A percentile compares a stretch with the other conserved stretches of the same genome.
These are phyloP conservation scores for Penstemon barbatus DNA, from an alignment of 257 asterid species.

Conservation along the genomic window DNA sequence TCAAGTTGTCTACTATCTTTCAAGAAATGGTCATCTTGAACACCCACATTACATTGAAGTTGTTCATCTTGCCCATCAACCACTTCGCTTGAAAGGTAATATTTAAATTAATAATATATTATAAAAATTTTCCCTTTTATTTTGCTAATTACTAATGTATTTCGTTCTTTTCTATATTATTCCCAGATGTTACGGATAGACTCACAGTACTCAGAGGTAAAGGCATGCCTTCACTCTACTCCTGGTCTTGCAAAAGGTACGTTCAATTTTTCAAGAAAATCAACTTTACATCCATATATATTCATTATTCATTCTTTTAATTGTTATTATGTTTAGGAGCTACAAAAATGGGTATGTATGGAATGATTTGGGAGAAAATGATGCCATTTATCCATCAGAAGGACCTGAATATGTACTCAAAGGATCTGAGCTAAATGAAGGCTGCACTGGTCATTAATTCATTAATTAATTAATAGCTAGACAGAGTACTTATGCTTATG, in stretches of 20 bases:
- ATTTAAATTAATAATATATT: neutral
- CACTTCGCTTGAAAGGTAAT: slow-evolving; percentile 69
- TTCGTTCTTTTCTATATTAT: no score
- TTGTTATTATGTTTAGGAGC: slow-evolving; percentile 43
- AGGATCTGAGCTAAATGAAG: slow-evolving; percentile 66
- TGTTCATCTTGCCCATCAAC: slow-evolving; percentile 63
- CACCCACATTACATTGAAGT: slow-evolving; percentile 92
- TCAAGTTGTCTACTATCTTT: slow-evolving; percentile 73
- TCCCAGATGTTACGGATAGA: slow-evolving; percentile 69
- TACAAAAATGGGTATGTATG: slow-evolving; percentile 92
- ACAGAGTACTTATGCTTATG: no score
- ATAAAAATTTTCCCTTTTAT: neutral
- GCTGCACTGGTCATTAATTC: slow-evolving; percentile 43
- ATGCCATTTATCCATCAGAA: slow-evolving; percentile 68
- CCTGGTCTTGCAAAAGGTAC: slow-evolving; percentile 96
- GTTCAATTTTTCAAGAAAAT: neutral
- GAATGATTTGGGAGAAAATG: slow-evolving; percentile 81
- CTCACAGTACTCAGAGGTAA: slow-evolving; percentile 70
- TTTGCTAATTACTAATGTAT: neutral
- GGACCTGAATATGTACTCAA: slow-evolving; percentile 87
- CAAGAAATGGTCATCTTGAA: slow-evolving; percentile 88
- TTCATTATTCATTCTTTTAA: neutral
- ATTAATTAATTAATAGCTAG: no score
- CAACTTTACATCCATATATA: neutral
- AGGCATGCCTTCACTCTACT: slow-evolving; percentile 86